Evolutionary conservation across 805 yeast species (phyloP), one percentile per base, ranked within the genome.

Genomic region (Maudiozyma serrabonitensis): DNA sequence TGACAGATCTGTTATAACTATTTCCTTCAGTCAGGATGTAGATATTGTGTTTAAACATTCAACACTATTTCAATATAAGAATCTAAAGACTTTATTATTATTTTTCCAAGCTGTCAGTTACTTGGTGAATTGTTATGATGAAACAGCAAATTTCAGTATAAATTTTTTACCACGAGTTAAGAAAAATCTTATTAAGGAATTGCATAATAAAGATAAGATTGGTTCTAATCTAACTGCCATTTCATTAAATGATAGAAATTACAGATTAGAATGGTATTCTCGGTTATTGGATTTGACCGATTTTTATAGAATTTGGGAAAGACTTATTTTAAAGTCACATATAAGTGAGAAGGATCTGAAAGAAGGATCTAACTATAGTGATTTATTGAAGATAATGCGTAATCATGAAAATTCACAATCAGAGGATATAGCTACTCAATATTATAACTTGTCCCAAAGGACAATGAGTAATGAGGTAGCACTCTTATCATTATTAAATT

Each of bases 41-140:
- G 19, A 31, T 5, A 18, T 64, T n/a, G 35, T 47, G 3, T 32
- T 64, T 7, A 49, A 50, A 15, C 44, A 56, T 11, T 56, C 61
- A 0, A 47, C 50, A 2, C 42, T 60, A 15, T 58, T 61, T 28
- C 50, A 55, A 25, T 63, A 62, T 35, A 55, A 55, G 38, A 62
- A 63, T 47, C 44, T 62, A 45, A 66, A 64, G 47, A 57, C 57
- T 26, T 18, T 64, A 3, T 44, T 66, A 16, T 43, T 64, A 7
- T 50, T 66, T 8, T 51, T 64, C 18, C 69, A 66, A 50, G 63
- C 68, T 51, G 58, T 63, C 8, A 62, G 67, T 50, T 66, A 59
- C 46, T 46, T 66, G 35, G 59, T 60, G 3, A 66, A 64, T 43
- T 64, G 67, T 34, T 59, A 62, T 41, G 69, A 66, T 49, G 54